Evolutionary conservation across 2,329 filamentous ascomycete genomes (phyloP), one percentile per base, ranked within the genome.

Genomic region (Scorias spongiosa): DNA sequence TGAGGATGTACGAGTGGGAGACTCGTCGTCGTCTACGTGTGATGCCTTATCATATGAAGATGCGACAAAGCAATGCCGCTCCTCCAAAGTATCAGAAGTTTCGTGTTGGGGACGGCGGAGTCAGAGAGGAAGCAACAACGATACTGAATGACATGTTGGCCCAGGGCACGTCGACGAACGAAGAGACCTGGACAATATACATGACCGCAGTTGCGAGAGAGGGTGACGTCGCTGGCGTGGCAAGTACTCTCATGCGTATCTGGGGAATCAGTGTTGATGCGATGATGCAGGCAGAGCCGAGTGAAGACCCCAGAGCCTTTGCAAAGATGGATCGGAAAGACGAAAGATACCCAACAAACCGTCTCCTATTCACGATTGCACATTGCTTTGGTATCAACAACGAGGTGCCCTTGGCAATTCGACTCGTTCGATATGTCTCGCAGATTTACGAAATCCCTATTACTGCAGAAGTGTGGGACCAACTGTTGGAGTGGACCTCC

Each of bases 311-410:
- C 1, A 53, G 51, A 1, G 11, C 4, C 11, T 4, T 12, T 12
- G 11, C 18, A 20, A 3, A 36, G 15, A 36, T 36, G 32, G 32
- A 12, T 12, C 32, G 11, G 11, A 65, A 68, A 26, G 79, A 74
- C 1, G 70, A 74, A 7, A 59, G 81, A 29, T 64, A 67, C 42
- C 84, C 84, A 2, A 76, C 73, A 0, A 49, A 58, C 7, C 64
- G 66, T 2, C 66, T 88, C 0, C 67, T 89, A 17, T 67, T 74
- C 44, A 72, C 79, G 8, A 63, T 88, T n/a, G 79, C 80, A 5
- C 78, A 85, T 55, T 66, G 70, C 1, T 83, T 80, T 49, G 74
- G 80, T n/a, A 71, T 69, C 48, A 84, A 80, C 59, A 78, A 74
- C 40, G 69, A 80, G 44, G 67, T 86, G 3, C 57, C 67, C 1